Percentiles rank a stretch among this genome's conserved stretches.
phyloP scores from a whole-genome alignment of 2,329 filamentous ascomycete genomes.

The Xylaria sp. region DNA sequence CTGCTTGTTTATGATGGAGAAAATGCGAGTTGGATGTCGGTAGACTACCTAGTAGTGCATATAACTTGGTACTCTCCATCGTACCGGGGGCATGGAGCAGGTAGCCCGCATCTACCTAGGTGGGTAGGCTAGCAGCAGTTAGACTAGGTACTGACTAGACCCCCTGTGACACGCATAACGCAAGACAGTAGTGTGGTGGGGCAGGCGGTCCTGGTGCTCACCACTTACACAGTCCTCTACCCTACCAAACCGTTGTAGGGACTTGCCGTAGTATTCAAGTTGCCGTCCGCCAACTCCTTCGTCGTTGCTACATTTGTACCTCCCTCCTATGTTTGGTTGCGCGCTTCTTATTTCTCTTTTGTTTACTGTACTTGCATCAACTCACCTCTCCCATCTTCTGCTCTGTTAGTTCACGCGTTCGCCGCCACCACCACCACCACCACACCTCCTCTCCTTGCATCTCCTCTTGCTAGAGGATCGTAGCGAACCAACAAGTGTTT shows the following conservation, averaged over 20 bases:
- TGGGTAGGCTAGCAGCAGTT: constrained; percentile 29
- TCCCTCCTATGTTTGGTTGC: constrained; percentile 19
- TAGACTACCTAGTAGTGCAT: neutral
- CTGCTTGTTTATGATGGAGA: neutral
- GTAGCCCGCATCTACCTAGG: constrained; percentile 18
- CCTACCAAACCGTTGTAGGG: neutral
- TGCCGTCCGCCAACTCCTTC: constrained; percentile 24
- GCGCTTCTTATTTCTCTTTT: constrained; percentile 16
- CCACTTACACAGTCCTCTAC: constrained; percentile 15
- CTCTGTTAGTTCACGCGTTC: constrained; percentile 17
- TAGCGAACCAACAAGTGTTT: constrained; percentile 6
- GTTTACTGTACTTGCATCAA: constrained; percentile 28
- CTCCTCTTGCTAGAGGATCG: neutral
- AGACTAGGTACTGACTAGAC: neutral
- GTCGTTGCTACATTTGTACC: constrained; percentile 15
- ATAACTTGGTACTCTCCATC: neutral
- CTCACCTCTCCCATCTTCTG: constrained; percentile 7
- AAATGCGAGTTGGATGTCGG: too few relatives aligned
- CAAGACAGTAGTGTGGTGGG: constrained; percentile 35
- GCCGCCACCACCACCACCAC: neutral
- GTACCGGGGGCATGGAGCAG: constrained; percentile 12
- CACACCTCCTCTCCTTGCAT: neutral
- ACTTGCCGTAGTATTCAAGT: constrained; percentile 23
- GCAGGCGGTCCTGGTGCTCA: constrained; percentile 34
- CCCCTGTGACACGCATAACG: constrained; percentile 41